Percentiles rank a stretch among this genome's conserved stretches.
Evolutionary conservation across 306 rosid species (phyloP).

Genomic region (Citrullus amarus): DNA sequence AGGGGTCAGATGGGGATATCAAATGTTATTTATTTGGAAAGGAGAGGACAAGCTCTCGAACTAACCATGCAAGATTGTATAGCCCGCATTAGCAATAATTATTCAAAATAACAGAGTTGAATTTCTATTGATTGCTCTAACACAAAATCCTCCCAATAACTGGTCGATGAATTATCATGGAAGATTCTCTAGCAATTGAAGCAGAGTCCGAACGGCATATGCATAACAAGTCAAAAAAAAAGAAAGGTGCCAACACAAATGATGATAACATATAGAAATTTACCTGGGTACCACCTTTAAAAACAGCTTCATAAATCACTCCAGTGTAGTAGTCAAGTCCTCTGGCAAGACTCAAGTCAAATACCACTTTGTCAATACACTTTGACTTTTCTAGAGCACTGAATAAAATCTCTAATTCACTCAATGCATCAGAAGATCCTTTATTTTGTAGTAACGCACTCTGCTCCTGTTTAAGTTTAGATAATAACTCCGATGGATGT

Average conservation of each 20-base stretch:
- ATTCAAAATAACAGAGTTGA: not conserved
- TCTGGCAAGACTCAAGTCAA: conserved; percentile 96
- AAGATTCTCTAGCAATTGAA: not conserved
- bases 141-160: not conserved
- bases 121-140: not conserved
- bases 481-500: conserved; percentile 53
- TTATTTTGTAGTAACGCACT: conserved; percentile 46
- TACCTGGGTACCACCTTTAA: conserved; percentile 85
- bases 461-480: conserved; percentile 59
- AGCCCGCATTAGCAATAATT: not conserved
- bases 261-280: not conserved
- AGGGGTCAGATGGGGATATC: not conserved
- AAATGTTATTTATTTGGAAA: too few relatives aligned
- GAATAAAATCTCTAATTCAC: conserved; percentile 70
- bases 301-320: conserved; percentile 83
- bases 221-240: not conserved
- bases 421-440: conserved; percentile 55
- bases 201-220: not conserved
- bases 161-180: not conserved
- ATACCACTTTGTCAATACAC: conserved; percentile 55
- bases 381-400: conserved; percentile 61
- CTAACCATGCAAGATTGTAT: not conserved
- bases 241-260: not conserved
- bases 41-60: not conserved
- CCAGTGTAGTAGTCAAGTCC: conserved; percentile 98